phyloP scores from a whole-genome alignment of 139 green algal genomes.

The Picochlorum sp. region DNA sequence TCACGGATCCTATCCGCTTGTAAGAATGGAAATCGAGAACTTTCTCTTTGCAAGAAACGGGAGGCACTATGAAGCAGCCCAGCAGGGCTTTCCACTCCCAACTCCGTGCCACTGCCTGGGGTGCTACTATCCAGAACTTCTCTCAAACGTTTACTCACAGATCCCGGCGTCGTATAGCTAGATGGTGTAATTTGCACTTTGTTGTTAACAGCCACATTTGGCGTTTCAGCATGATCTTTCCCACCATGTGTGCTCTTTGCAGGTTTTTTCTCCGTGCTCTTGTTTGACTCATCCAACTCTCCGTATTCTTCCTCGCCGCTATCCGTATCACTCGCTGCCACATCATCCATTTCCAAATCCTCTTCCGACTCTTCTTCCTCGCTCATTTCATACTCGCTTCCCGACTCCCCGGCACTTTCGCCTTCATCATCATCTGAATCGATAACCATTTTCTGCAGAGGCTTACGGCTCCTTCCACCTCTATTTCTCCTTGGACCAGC shows the following conservation, averaged over 20 bases:
- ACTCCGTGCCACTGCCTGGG: background rate
- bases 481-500: background rate
- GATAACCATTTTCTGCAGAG: background rate
- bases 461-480: background rate
- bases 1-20: constrained; percentile 53
- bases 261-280: background rate
- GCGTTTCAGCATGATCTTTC: background rate
- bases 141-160: background rate
- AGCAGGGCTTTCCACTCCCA: too few relatives aligned
- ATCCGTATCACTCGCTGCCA: background rate
- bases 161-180: background rate
- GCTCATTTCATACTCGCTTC: constrained; percentile 18
- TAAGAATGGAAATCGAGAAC: constrained; percentile 61
- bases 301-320: constrained; percentile 11
- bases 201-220: background rate
- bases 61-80: too few relatives aligned
- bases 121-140: background rate
- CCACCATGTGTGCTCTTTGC: background rate
- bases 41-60: constrained; percentile 35
- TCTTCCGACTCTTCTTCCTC: constrained; percentile 10
- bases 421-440: background rate
- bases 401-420: background rate
- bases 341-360: constrained; percentile 5
- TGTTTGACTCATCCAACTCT: background rate
- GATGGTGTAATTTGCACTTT: background rate